Base-by-base conservation (phyloP, 805 yeast genomes). In the Lipomyces yamanashiensis region DNA sequence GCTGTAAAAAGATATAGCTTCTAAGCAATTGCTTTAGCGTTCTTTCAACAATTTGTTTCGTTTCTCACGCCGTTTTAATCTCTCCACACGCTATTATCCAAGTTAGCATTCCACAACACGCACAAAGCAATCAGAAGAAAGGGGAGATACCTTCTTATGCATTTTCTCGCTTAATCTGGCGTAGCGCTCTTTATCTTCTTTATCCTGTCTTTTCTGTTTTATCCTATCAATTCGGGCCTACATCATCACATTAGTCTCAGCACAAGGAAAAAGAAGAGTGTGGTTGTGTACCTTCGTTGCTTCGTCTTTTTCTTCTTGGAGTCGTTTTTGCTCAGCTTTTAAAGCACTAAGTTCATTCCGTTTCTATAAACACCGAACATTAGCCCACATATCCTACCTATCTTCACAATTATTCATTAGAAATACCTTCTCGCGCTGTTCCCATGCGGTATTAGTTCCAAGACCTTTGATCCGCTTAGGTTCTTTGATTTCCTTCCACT, bases 31-130 rank as follows among this genome's bases (percentile, higher is more conserved):
- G 23, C 51, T 54, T 62, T 70, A 89, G 76, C 98, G 97, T 74
- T 92, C 98, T 75, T 87, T 91, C 75, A 92, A 85, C 72, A 92
- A 80, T 79, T 93, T 93, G 80, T 92, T 93, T 79, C 98, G 87
- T 88, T 93, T 93, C 75, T 93, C 99, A 74, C 88, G 87, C 80
- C 88, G 87, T 79, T 89, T 87, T 78, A 93, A 75, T 77, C 99
- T 85, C 68, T 92, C 98, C 47, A 92, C 89, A 80, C 68, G 54
- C 63, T 59, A 40, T 21, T 15, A 12, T 17, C 21, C 19, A 5
- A 13, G 23, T 39, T 34, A 52, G 40, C 39, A 34, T 6, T 34
- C 12, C 19, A 34, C n/a, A n/a, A n/a, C n/a, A n/a, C n/a, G n/a
- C n/a, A 7, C 6, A 33, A 33, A 50, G 2, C 9, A 50, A 9